Percentiles rank a stretch among this genome's conserved stretches.
Conservation (phyloP, 2,329 filamentous ascomycete genomes). For the Sporothrix brasiliensis region DNA sequence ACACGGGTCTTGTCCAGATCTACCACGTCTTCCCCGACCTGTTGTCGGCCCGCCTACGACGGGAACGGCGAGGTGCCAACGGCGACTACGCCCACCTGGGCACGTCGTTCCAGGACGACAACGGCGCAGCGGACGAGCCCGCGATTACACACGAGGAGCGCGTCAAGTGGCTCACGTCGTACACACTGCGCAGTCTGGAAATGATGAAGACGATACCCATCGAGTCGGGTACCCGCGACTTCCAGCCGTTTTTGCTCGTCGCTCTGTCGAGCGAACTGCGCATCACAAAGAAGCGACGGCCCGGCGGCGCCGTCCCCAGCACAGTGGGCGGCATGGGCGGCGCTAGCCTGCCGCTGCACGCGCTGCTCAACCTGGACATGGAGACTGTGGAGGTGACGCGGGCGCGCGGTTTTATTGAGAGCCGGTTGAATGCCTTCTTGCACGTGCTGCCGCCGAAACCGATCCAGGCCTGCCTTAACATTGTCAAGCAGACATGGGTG, state of each 20-base stretch:
- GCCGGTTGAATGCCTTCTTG: slow-evolving; percentile 49
- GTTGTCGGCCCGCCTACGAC: slow-evolving; percentile 48
- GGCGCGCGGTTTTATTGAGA: slow-evolving; percentile 53
- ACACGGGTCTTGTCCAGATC: slow-evolving; percentile 56
- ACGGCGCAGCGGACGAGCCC: slow-evolving; percentile 16
- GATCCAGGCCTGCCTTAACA: slow-evolving; percentile 51
- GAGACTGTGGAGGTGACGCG: slow-evolving; percentile 51
- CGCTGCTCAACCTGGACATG: slow-evolving; percentile 34
- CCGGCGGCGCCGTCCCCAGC: background rate
- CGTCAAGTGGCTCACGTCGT: slow-evolving; percentile 52
- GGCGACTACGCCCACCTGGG: slow-evolving; percentile 33
- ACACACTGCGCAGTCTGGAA: slow-evolving; percentile 54
- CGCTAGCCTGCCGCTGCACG: slow-evolving; percentile 21
- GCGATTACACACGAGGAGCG: slow-evolving; percentile 33
- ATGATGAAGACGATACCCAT: slow-evolving; percentile 54
- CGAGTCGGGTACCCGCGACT: slow-evolving; percentile 56
- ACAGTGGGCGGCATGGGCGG: background rate
- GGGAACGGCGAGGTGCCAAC: slow-evolving; percentile 38
- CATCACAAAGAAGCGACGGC: slow-evolving; percentile 40
- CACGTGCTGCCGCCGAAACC: slow-evolving; percentile 56
- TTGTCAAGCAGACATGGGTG: slow-evolving; percentile 58
- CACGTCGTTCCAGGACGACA: slow-evolving; percentile 20
- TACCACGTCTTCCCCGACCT: slow-evolving; percentile 58
- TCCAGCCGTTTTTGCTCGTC: slow-evolving; percentile 57
- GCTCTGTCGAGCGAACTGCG: slow-evolving; percentile 55